These are phyloP conservation scores for Chaetoscypha palmicola DNA, from an alignment of 2,329 filamentous ascomycete species.

Conservation along the genomic window DNA sequence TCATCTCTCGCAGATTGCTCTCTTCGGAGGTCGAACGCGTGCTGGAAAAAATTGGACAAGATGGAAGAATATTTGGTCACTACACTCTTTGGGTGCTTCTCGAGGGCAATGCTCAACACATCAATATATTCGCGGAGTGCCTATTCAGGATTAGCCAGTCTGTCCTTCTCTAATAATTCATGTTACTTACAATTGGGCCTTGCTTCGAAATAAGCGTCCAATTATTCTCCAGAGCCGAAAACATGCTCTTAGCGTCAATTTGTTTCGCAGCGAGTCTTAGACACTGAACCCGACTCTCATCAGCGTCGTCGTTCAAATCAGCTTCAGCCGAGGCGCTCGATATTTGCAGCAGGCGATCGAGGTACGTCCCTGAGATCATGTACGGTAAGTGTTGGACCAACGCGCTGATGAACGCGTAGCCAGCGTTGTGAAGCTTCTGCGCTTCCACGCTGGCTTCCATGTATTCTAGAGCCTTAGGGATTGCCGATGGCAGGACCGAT, in stretches of 20 bases:
- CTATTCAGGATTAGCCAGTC: conserved; percentile 32
- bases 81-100: conserved; percentile 68
- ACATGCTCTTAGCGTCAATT: conserved; percentile 69
- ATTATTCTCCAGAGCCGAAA: conserved; percentile 64
- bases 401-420: conserved; percentile 71
- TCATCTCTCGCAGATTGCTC: conserved; percentile 41
- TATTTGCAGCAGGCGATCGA: conserved; percentile 64
- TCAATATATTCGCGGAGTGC: conserved; percentile 63
- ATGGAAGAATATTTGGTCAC: conserved; percentile 68
- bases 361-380: conserved; percentile 71
- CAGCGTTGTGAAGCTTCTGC: conserved; percentile 68
- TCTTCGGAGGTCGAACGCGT: conserved; percentile 58
- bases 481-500: conserved; percentile 68
- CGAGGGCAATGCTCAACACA: conserved; percentile 63
- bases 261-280: conserved; percentile 69
- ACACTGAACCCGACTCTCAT: conserved; percentile 60
- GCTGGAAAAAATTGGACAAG: conserved; percentile 59
- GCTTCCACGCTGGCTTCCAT: conserved; percentile 58
- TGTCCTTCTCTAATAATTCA: not conserved
- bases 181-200: conserved; percentile 52
- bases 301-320: conserved; percentile 52
- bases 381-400: conserved; percentile 80
- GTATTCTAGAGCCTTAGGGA: conserved; percentile 65
- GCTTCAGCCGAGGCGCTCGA: conserved; percentile 66
- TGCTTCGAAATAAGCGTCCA: conserved; percentile 58